Base-by-base conservation (phyloP, 495 filamentous ascomycete species). In the Hypoxylon lenormandii region DNA sequence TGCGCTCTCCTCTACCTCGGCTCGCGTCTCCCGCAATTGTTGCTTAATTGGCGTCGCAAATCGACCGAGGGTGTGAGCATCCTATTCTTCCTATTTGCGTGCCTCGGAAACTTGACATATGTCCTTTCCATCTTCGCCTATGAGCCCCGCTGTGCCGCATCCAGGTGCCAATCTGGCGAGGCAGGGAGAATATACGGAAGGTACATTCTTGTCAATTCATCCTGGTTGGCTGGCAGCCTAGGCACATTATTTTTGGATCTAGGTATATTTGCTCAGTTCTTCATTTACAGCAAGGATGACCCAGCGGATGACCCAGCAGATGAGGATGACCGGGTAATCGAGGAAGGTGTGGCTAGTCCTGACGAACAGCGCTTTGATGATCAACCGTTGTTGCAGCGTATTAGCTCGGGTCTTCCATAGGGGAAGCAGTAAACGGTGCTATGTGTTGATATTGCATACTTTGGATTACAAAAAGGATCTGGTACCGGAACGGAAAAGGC, bases 1-100 rank as follows among this genome's bases (percentile, higher is more conserved):
- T 95, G 91, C 78, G 95, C 95, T 1, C 80, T 85, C 2, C 82
- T 98, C 13, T 98, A 98, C 72, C 90, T 98, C 12, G 93, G 91
- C 18, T 93, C 89, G 0, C 88, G 95, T 5, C 73, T 97, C 8
- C 95, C 95, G 0, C 95, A 98, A 77, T 82, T 98, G 6, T 80
- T 97, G 4, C 86, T 97, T 28, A 98, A 98, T 74, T 94, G 90
- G 78, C 85, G 89, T 1, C 88, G 95, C 38, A 97, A 95, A 77
- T 91, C 87, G 26, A 97, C 93, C 1, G 94, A 97, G 28, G 95
- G 94, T 2, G 88, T 98, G 4, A 93, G 90, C 16, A 83, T 97
- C 70, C 82, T 98, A 0, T 98, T 98, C 81, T 98, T 98, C 80
- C 80, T 98, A 15, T 98, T 98, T 74, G 95, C 94, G 6, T 97